Evolutionary conservation across 805 yeast species (phyloP).

Genomic region (Jamesozyma spencerorum): DNA sequence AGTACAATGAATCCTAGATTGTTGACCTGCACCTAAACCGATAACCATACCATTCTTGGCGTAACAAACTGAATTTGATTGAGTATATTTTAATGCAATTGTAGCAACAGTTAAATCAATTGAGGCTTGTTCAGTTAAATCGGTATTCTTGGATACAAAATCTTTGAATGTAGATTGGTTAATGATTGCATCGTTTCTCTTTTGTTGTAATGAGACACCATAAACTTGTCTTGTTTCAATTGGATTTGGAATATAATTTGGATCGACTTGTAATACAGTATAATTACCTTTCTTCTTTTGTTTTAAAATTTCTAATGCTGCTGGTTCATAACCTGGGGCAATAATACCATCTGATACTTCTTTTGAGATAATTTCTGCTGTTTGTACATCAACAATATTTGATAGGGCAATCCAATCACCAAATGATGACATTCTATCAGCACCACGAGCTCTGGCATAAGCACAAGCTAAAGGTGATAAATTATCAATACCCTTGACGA

Average conservation of each 20-base stretch:
- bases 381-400: constrained; percentile 89
- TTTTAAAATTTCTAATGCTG: constrained; percentile 77
- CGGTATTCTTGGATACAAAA: constrained; percentile 77
- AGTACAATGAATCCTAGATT: constrained; percentile 96
- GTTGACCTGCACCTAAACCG: constrained; percentile 99
- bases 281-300: constrained; percentile 96
- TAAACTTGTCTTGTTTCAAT: constrained; percentile 88
- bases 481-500: constrained; percentile 88
- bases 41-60: constrained; percentile 98
- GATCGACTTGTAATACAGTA: constrained; percentile 91
- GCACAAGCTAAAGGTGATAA: constrained; percentile 94
- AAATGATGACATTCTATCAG: constrained; percentile 97
- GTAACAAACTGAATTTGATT: constrained; percentile 95
- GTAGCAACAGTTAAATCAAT: constrained; percentile 94
- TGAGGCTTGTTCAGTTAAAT: constrained; percentile 80
- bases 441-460: constrained; percentile 98
- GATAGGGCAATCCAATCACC: constrained; percentile 97
- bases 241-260: constrained; percentile 73
- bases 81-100: constrained; percentile 95
- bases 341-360: constrained; percentile 98
- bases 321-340: constrained; percentile 93
- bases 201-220: constrained; percentile 90
- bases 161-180: constrained; percentile 84
- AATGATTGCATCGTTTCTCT: constrained; percentile 94
- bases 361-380: constrained; percentile 92